phyloP scores from a whole-genome alignment of 75 land plant genomes.

The Cunninghamia lanceolata region DNA sequence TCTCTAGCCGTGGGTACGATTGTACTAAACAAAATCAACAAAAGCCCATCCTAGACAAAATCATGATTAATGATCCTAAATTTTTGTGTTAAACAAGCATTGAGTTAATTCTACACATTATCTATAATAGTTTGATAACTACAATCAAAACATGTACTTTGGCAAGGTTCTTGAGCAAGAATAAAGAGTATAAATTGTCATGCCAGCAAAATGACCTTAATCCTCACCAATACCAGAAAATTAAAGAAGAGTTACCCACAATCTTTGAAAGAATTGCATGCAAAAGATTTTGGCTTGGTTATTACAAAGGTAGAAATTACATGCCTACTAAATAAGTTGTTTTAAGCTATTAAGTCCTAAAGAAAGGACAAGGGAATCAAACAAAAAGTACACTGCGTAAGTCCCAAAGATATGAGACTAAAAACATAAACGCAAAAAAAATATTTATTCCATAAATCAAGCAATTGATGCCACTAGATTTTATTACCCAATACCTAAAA shows the following conservation, averaged over 20 bases:
- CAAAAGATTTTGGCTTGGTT: neutral
- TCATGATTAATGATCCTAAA: neutral
- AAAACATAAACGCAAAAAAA: neutral
- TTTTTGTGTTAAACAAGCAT: neutral
- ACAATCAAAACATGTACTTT: neutral
- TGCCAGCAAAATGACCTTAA: neutral
- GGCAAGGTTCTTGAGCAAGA: neutral
- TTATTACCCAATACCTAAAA: neutral
- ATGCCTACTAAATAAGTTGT: neutral
- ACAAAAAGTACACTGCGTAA: neutral
- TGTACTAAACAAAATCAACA: neutral
- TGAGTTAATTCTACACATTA: neutral
- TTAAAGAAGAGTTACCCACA: neutral
- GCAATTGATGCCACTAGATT: neutral
- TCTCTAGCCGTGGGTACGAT: too few relatives aligned
- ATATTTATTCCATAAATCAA: neutral
- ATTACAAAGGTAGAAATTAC: conserved; percentile 1
- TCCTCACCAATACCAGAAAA: neutral
- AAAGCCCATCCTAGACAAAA: neutral
- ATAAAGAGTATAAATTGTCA: neutral
- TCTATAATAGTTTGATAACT: neutral
- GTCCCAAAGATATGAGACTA: neutral
- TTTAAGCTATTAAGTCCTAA: conserved; percentile 4
- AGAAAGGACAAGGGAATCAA: neutral
- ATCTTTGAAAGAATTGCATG: neutral